These are phyloP conservation scores for Fusarium globosum DNA, from an alignment of 2,329 filamentous ascomycete species.

Conservation along the genomic window DNA sequence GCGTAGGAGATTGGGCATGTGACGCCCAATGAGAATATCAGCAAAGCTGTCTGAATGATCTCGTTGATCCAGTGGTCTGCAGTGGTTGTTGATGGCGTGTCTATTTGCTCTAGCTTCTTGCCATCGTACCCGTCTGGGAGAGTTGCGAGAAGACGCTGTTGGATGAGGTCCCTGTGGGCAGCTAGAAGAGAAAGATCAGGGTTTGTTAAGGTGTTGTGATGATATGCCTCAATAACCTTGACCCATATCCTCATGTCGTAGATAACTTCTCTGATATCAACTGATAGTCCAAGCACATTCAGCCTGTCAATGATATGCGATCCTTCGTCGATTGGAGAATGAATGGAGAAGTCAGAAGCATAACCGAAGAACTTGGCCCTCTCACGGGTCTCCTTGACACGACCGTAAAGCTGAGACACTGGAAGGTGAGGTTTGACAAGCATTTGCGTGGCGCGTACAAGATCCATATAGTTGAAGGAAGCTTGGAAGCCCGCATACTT, in stretches of 20 bases:
- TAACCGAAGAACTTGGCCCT: neutral
- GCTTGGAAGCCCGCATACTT: neutral
- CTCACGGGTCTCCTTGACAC: neutral
- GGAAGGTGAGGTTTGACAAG: neutral
- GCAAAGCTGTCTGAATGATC: neutral
- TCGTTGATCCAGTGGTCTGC: neutral
- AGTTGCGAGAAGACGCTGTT: neutral
- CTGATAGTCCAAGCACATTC: neutral
- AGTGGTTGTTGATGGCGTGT: accelerated
- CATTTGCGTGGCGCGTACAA: neutral
- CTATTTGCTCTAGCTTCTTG: neutral
- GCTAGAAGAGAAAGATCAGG: neutral
- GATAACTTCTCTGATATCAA: neutral
- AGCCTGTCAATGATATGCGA: neutral
- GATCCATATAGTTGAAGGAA: slow-evolving; percentile 19
- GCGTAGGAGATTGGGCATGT: slow-evolving; percentile 3
- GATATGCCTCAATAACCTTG: neutral
- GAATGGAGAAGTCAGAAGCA: accelerated
- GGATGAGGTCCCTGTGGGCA: slow-evolving; percentile 10
- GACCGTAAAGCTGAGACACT: neutral
- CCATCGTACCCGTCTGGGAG: neutral
- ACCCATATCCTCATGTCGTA: neutral
- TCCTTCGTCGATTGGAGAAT: accelerated
- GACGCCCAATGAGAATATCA: neutral
- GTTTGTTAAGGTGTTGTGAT: neutral